Base-by-base conservation (phyloP, 169 alveolate species). In the Cryptosporidium andersoni region DNA sequence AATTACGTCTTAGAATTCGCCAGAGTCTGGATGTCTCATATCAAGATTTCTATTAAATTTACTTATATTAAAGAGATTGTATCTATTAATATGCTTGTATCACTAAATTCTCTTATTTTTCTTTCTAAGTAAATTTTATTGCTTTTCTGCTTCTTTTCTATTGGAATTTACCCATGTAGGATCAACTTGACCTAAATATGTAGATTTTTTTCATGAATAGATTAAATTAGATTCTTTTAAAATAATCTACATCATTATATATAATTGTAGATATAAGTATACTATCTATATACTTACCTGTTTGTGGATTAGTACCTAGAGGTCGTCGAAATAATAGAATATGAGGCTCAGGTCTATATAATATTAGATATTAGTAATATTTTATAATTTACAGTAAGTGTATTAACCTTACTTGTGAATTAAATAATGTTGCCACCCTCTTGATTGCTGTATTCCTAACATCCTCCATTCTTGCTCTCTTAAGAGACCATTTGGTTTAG, bases 301-400 rank as follows among this genome's bases (percentile, higher is more conserved):
- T 94, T 39, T 68, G 80, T 4, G 97, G 97, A 81, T 95, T 95
- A n/a, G 97, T 95, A 11, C 97, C 97, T 37, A 89, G 53, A 8
- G 97, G 97, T 64, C 98, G 93, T 90, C 97, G 92, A 88, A 95
- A 95, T 0, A 95, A 91, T 49, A 95, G 85, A 80, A 95, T 95
- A 67, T 94, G 97, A 4, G 98, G 98, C 80, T 95, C 98, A 0
- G 97, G 97, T 66, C 93, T 88, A 60, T 49, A 9, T 49, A 49
- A 9, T 49, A 49, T 49, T 49, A 81, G 1, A 64, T 5, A 64
- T 34, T 34, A 9, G 12, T 14, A 11, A 47, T n/a, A 16, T 8
- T 11, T 8, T 11, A 16, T 64, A 9, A 14, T 11, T 16, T 64
- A 64, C 51, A 64, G 8, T 9, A 51, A 64, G 40, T 64, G n/a